phyloP scores from a whole-genome alignment of 148 eudicot genomes.

The Cornus florida region DNA sequence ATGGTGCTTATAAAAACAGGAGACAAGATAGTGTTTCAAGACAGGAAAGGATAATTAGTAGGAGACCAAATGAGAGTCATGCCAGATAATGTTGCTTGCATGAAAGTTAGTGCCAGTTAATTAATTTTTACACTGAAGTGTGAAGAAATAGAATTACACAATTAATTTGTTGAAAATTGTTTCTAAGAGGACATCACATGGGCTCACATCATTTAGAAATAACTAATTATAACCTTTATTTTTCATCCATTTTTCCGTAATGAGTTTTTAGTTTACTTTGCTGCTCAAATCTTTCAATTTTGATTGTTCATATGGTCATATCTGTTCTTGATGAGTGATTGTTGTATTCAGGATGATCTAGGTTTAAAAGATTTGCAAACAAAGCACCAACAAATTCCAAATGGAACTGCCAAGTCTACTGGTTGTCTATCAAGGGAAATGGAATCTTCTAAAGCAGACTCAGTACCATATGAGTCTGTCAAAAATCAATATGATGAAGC shows the following conservation, averaged over 20 bases:
- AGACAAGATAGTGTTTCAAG: background rate
- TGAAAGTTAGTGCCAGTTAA: background rate
- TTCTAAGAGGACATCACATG: background rate
- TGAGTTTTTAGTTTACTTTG: background rate
- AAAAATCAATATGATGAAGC: constrained; percentile 28
- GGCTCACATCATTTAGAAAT: background rate
- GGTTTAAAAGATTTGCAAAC: constrained; percentile 16
- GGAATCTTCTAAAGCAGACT: constrained; percentile 21
- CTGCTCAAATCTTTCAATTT: background rate
- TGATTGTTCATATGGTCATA: background rate
- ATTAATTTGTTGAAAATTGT: background rate
- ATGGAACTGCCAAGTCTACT: constrained; percentile 5
- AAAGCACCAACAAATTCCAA: constrained; percentile 16
- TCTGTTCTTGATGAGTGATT: background rate
- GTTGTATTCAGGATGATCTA: constrained; percentile 26
- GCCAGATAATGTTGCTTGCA: background rate
- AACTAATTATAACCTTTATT: background rate
- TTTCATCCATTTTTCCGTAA: background rate
- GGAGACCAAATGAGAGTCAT: background rate
- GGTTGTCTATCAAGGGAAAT: constrained; percentile 14
- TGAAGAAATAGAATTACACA: background rate
- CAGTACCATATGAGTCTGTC: constrained; percentile 24
- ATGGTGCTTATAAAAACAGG: background rate
- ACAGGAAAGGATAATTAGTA: background rate
- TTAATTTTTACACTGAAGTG: background rate